Evolutionary conservation across 495 filamentous ascomycete species (phyloP).

Genomic region (Cercophora samala): DNA sequence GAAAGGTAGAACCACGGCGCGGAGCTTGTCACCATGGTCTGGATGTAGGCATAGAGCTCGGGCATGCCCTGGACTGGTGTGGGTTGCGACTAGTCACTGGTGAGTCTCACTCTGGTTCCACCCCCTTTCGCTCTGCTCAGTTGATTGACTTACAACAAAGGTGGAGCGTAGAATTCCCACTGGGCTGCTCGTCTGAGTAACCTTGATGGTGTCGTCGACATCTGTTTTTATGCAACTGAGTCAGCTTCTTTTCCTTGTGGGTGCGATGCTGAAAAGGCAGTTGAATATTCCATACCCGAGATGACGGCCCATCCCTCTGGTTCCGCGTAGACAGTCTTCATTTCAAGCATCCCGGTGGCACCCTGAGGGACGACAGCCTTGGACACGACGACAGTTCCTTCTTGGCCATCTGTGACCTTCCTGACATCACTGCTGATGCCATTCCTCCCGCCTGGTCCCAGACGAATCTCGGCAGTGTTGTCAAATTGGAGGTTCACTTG

Average conservation of each 20-base stretch:
- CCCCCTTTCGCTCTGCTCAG: too few relatives aligned
- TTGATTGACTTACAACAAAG: slow-evolving; percentile 57
- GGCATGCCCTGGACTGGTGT: slow-evolving; percentile 76
- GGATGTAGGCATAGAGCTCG: slow-evolving; percentile 67
- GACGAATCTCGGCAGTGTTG: slow-evolving; percentile 48
- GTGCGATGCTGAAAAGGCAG: not conserved
- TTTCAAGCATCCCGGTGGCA: slow-evolving; percentile 46
- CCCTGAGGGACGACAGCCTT: slow-evolving; percentile 48
- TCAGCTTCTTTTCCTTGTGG: slow-evolving; percentile 13
- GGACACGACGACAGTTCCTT: slow-evolving; percentile 43
- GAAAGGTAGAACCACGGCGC: slow-evolving; percentile 92
- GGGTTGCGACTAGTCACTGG: slow-evolving; percentile 43
- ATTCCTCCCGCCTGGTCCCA: slow-evolving; percentile 67
- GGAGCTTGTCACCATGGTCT: slow-evolving; percentile 47
- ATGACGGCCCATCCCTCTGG: slow-evolving; percentile 84
- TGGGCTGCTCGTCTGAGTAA: slow-evolving; percentile 74
- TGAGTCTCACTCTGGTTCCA: not conserved
- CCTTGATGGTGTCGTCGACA: slow-evolving; percentile 94
- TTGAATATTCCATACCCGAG: slow-evolving; percentile 51
- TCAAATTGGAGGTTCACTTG: slow-evolving; percentile 54
- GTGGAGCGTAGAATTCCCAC: slow-evolving; percentile 79
- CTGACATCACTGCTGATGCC: slow-evolving; percentile 65
- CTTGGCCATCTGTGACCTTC: slow-evolving; percentile 36
- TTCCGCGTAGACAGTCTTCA: slow-evolving; percentile 69
- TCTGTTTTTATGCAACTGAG: slow-evolving; percentile 45